Evolutionary conservation across 2,329 filamentous ascomycete species (phyloP).

Genomic region (Ilyonectria mors-panacis): DNA sequence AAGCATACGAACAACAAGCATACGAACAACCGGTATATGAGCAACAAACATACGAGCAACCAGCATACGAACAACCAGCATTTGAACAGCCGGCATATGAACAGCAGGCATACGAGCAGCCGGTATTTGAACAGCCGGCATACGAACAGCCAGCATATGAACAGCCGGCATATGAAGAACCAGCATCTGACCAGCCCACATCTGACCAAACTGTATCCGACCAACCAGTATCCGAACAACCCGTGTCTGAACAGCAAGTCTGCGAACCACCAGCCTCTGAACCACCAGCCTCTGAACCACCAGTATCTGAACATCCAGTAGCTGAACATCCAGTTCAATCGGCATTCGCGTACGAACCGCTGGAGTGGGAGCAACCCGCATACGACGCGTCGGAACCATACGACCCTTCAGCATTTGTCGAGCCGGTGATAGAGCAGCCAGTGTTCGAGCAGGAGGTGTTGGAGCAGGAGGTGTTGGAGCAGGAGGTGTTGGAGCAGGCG

Average conservation of each 20-base stretch:
- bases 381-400: too few species aligned
- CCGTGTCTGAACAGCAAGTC: not conserved
- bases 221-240: not conserved
- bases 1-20: not conserved
- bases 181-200: not conserved
- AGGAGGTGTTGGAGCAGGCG: too few species aligned
- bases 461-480: too few species aligned
- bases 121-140: not conserved
- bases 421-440: too few species aligned
- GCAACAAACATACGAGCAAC: not conserved
- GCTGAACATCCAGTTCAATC: not conserved
- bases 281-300: not conserved
- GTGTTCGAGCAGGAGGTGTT: too few species aligned
- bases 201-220: not conserved
- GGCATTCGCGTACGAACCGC: too few species aligned
- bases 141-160: not conserved
- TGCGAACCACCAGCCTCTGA: not conserved
- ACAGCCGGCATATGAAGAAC: not conserved
- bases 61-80: not conserved
- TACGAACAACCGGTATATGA: not conserved
- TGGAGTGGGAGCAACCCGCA: too few species aligned
- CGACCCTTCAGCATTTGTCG: too few species aligned
- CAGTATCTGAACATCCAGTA: not conserved
- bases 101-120: not conserved
- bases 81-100: not conserved